phyloP scores from a whole-genome alignment of 441 rosid species.

The Pelargonium citronellum region DNA sequence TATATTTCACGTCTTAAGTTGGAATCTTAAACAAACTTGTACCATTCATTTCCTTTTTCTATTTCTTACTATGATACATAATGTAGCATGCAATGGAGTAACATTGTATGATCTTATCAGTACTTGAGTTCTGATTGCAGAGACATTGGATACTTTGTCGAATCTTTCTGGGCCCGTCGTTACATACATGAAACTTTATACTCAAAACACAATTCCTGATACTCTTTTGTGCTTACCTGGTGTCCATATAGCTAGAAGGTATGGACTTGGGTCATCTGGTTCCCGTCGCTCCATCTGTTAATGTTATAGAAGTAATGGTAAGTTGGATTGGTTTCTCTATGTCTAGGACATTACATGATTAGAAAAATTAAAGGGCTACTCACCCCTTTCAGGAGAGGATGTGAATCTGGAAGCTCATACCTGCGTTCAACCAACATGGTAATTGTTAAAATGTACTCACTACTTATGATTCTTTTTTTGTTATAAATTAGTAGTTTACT shows the following conservation, averaged over 20 bases:
- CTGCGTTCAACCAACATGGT: slow-evolving; percentile 39
- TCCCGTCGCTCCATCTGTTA: slow-evolving; percentile 79
- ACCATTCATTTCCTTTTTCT: background rate
- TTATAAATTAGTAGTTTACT: background rate
- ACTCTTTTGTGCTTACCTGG: slow-evolving; percentile 58
- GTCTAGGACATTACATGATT: slow-evolving; percentile 17
- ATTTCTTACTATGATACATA: background rate
- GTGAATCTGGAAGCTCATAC: slow-evolving; percentile 83
- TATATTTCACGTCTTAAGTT: background rate
- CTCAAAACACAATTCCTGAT: background rate
- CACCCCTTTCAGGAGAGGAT: slow-evolving; percentile 74
- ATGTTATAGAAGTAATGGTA: slow-evolving; percentile 9
- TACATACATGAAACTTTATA: background rate
- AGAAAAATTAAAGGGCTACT: slow-evolving; percentile 28
- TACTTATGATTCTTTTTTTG: slow-evolving; percentile 4
- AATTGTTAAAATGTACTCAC: background rate
- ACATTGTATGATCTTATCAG: background rate
- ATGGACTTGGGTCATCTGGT: slow-evolving; percentile 87
- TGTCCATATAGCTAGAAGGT: slow-evolving; percentile 93
- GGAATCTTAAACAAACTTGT: background rate
- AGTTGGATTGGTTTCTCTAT: slow-evolving; percentile 21
- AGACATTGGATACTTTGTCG: slow-evolving; percentile 4
- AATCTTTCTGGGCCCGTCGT: background rate
- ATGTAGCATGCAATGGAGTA: background rate
- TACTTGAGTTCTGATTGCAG: slow-evolving; percentile 2